These are phyloP conservation scores for Corymbia maculata DNA, from an alignment of 345 rosid genomes.

Conservation along the genomic window DNA sequence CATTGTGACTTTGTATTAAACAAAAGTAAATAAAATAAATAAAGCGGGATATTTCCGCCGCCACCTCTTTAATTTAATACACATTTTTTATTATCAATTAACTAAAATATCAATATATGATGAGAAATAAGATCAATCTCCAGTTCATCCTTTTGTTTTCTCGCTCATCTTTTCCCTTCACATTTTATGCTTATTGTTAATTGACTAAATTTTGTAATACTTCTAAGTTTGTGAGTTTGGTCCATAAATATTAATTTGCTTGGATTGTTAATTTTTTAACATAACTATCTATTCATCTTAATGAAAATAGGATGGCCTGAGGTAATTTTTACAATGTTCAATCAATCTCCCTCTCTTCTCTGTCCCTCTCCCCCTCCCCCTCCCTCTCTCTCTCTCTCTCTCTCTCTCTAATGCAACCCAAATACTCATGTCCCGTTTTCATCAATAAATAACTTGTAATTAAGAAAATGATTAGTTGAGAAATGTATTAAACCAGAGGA, in stretches of 20 bases:
- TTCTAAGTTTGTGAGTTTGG: background rate
- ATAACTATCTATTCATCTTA: accelerated
- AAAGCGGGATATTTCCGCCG: accelerated
- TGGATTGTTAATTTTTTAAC: background rate
- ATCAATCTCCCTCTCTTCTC: too few relatives aligned
- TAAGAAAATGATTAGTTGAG: background rate
- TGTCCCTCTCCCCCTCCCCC: too few relatives aligned
- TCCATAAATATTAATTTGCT: background rate
- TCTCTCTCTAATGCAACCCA: background rate
- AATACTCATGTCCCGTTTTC: background rate
- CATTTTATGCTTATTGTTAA: too few relatives aligned
- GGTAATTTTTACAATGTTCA: background rate
- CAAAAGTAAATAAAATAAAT: too few relatives aligned
- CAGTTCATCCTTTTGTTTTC: too few relatives aligned
- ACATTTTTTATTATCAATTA: too few relatives aligned
- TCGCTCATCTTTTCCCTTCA: too few relatives aligned
- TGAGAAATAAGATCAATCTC: background rate
- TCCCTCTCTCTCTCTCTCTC: too few relatives aligned
- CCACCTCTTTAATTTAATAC: background rate
- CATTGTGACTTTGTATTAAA: background rate
- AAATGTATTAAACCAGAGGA: background rate
- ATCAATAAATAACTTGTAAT: too few relatives aligned
- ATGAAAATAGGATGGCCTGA: accelerated
- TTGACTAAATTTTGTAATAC: background rate
- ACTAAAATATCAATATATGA: too few relatives aligned